phyloP scores from a whole-genome alignment of 2,329 filamentous ascomycete genomes.

The Chaetomium sp. region DNA sequence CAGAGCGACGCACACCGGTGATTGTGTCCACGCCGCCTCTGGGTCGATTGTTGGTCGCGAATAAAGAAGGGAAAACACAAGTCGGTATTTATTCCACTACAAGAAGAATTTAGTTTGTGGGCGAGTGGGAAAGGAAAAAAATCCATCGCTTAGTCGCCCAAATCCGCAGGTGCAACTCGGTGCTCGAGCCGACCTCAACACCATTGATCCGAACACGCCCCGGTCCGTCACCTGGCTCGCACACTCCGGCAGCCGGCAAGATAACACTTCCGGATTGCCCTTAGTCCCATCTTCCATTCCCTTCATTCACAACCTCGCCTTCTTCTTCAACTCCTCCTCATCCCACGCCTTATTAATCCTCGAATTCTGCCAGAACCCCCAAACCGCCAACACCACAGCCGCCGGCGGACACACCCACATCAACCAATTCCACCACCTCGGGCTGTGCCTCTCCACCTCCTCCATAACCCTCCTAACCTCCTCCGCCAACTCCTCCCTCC shows the following conservation, averaged over 20 bases:
- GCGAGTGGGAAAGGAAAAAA: not conserved
- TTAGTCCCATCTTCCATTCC: not conserved
- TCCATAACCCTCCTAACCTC: conserved; percentile 62
- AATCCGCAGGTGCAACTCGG: not conserved
- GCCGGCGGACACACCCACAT: conserved; percentile 66
- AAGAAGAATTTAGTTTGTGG: not conserved
- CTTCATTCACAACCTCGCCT: conserved; percentile 34
- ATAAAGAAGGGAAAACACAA: not conserved
- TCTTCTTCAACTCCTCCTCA: conserved; percentile 44
- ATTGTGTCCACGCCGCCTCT: no score
- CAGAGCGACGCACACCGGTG: no score
- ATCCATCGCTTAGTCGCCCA: not conserved
- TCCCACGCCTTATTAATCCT: conserved; percentile 66
- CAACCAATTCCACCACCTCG: conserved; percentile 78
- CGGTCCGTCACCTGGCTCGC: no score
- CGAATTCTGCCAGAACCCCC: conserved; percentile 67
- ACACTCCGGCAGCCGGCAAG: no score
- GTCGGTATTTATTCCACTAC: not conserved
- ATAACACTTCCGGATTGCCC: no score
- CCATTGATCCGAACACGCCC: no score
- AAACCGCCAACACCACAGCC: conserved; percentile 60
- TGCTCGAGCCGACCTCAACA: not conserved
- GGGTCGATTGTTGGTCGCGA: not conserved
- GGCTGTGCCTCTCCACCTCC: conserved; percentile 56
- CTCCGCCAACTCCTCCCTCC: conserved; percentile 59